A percentile compares a stretch with the other conserved stretches of the same genome.
Evolutionary conservation across 139 green algal genomes (phyloP).

Genomic region (Chlamydomonas schloesseri): DNA sequence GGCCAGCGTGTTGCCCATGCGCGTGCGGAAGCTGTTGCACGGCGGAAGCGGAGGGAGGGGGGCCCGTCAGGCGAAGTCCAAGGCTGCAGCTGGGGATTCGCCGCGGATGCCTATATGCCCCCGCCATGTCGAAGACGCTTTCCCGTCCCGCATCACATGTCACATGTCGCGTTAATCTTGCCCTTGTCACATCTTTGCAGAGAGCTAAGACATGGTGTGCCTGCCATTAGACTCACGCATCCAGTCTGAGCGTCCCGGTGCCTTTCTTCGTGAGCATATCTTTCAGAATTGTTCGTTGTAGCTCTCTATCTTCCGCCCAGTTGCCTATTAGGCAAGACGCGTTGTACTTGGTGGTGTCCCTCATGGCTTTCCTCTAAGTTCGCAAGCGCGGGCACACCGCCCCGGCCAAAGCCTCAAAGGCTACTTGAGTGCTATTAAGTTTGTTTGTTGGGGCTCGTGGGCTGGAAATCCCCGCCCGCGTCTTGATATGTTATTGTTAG

Average conservation of each 20-base stretch:
- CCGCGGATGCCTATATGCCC: too few species aligned
- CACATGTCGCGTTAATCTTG: too few species aligned
- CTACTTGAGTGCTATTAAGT: too few species aligned
- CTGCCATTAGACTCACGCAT: conserved; percentile 47
- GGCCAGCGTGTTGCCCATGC: conserved; percentile 55
- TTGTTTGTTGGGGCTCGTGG: too few species aligned
- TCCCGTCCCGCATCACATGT: too few species aligned
- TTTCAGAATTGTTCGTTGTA: conserved; percentile 63
- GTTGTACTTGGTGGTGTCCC: conserved; percentile 46
- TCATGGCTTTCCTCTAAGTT: background rate
- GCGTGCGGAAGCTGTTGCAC: conserved; percentile 56
- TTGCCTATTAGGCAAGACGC: conserved; percentile 68
- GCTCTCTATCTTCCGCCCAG: conserved; percentile 76
- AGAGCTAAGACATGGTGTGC: too few species aligned
- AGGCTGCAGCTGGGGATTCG: background rate
- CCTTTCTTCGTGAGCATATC: conserved; percentile 62
- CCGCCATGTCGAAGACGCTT: too few species aligned
- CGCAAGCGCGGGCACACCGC: background rate
- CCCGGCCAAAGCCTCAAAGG: too few species aligned
- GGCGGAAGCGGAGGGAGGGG: background rate
- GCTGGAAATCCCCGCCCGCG: too few species aligned
- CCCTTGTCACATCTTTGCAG: too few species aligned
- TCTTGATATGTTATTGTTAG: too few species aligned
- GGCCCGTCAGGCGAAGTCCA: background rate
- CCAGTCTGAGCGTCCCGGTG: conserved; percentile 58